phyloP scores from a whole-genome alignment of 768 basidiomycete genomes.

The Boletus sensibilis region DNA sequence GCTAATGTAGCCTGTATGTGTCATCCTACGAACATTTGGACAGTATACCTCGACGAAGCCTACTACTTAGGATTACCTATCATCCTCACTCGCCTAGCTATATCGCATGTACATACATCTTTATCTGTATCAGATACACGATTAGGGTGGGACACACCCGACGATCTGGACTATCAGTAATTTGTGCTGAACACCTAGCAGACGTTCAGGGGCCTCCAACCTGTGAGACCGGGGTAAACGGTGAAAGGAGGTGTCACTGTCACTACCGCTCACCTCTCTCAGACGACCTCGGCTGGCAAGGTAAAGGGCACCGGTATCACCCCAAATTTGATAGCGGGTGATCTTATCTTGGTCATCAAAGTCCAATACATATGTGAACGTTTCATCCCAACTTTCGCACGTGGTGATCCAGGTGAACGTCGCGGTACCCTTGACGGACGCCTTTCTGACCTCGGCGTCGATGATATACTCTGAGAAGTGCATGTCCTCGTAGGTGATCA shows the following conservation, averaged over 20 bases:
- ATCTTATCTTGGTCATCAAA: conserved; percentile 59
- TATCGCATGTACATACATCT: conserved; percentile 2
- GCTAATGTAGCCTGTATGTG: conserved; percentile 18
- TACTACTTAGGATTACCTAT: neutral
- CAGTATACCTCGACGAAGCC: neutral
- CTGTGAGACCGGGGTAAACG: neutral
- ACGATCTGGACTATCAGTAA: neutral
- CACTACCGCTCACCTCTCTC: conserved; percentile 5
- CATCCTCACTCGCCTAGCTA: neutral
- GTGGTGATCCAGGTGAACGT: conserved; percentile 57
- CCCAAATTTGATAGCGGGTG: conserved; percentile 65
- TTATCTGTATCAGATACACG: conserved; percentile 16
- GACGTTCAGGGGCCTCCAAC: neutral
- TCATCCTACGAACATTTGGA: conserved; percentile 9
- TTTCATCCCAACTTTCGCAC: conserved; percentile 57
- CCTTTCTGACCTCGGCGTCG: conserved; percentile 49
- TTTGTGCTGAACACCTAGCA: neutral
- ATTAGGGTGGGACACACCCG: neutral
- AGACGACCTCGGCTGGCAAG: conserved; percentile 54
- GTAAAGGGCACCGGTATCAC: conserved; percentile 64
- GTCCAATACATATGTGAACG: conserved; percentile 57
- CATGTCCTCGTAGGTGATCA: conserved; percentile 52
- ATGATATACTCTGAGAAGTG: conserved; percentile 54
- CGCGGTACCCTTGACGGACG: conserved; percentile 53
- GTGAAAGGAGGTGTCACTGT: neutral